Conservation (phyloP, 2,329 filamentous ascomycete genomes). For the Phyllosticta citribraziliensis region DNA sequence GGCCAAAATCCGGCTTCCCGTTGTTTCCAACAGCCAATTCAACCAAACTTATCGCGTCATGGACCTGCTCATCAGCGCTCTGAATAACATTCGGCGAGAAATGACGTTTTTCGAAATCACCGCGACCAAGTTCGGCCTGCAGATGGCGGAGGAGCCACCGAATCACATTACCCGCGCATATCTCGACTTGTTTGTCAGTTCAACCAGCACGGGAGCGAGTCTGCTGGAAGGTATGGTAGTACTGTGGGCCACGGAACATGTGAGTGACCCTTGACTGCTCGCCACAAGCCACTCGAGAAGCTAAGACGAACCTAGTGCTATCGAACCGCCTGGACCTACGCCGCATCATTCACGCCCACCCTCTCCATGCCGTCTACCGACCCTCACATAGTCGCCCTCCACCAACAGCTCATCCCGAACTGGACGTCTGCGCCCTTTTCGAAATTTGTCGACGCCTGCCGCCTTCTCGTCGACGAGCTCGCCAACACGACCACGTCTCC, state of each 20-base stretch:
- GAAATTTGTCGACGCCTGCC: constrained; percentile 41
- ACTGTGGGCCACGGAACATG: constrained; percentile 68
- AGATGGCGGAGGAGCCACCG: constrained; percentile 36
- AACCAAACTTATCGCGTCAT: constrained; percentile 47
- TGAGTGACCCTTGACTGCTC: constrained; percentile 17
- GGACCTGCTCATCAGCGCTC: constrained; percentile 52
- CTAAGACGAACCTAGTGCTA: constrained; percentile 27
- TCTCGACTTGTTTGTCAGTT: constrained; percentile 51
- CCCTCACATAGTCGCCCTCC: constrained; percentile 38
- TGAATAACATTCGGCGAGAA: constrained; percentile 58
- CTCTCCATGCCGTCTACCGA: constrained; percentile 29
- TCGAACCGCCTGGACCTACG: constrained; percentile 39
- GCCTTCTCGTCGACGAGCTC: constrained; percentile 39
- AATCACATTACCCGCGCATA: constrained; percentile 44
- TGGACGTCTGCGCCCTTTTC: constrained; percentile 41
- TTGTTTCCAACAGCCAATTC: constrained; percentile 32
- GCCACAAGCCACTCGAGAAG: not conserved
- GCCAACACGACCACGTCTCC: constrained; percentile 37
- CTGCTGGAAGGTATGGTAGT: constrained; percentile 61
- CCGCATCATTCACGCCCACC: constrained; percentile 33
- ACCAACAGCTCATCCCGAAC: constrained; percentile 42
- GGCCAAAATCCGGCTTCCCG: constrained; percentile 49
- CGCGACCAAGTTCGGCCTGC: constrained; percentile 49
- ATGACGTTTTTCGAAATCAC: constrained; percentile 59
- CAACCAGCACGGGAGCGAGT: constrained; percentile 39